Evolutionary conservation across 176 grass and related monocot species (phyloP).

Genomic region (Carex myosuroides): DNA sequence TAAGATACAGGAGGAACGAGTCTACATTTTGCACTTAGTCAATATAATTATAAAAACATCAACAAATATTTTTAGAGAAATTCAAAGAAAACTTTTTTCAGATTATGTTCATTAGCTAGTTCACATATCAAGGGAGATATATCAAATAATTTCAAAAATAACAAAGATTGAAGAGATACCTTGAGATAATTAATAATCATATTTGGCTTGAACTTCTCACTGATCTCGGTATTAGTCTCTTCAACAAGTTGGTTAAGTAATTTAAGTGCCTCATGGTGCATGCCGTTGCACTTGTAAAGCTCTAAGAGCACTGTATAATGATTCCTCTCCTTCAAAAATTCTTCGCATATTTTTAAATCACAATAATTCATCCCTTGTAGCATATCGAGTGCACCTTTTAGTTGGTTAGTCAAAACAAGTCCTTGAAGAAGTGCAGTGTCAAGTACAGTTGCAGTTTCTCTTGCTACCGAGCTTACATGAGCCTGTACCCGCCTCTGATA

Average conservation of each 20-base stretch:
- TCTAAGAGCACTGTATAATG: conserved; percentile 78
- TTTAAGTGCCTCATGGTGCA: conserved; percentile 86
- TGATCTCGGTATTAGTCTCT: conserved; percentile 61
- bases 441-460: conserved; percentile 85
- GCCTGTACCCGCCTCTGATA: conserved; percentile 59
- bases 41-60: background rate
- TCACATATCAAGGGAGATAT: background rate
- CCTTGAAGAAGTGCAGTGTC: conserved; percentile 94
- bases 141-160: conserved; percentile 23
- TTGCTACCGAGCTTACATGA: conserved; percentile 75
- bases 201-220: conserved; percentile 62
- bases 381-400: conserved; percentile 43
- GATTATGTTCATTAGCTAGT: background rate
- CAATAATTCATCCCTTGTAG: conserved; percentile 83
- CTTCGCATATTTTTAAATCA: conserved; percentile 83
- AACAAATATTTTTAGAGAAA: conserved; percentile 3
- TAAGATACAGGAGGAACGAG: background rate
- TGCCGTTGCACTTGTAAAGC: conserved; percentile 81
- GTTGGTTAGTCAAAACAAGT: conserved; percentile 80
- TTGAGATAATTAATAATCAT: conserved; percentile 95
- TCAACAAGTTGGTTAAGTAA: conserved; percentile 88
- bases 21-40: background rate
- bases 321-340: conserved; percentile 72
- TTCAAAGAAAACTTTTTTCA: background rate
- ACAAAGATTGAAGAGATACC: conserved; percentile 36